phyloP scores from a whole-genome alignment of 495 filamentous ascomycete genomes.

The Wilcoxina mikolae region DNA sequence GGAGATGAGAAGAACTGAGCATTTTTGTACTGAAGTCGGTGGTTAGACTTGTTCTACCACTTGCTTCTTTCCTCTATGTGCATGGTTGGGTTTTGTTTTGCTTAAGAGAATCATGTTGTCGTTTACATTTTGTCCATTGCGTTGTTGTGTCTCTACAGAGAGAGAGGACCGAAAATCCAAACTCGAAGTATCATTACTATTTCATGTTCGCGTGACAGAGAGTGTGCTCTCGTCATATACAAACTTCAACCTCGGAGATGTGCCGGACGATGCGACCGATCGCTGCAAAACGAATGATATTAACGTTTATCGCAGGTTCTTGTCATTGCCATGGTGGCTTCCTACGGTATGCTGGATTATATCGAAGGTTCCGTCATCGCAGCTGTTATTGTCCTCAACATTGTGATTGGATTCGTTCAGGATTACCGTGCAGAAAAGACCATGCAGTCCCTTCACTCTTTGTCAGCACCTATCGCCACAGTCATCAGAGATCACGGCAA shows the following conservation, averaged over 20 bases:
- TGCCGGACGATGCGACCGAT: neutral
- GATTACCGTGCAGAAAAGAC: slow-evolving; percentile 62
- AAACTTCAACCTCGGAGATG: neutral
- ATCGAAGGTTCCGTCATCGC: slow-evolving; percentile 64
- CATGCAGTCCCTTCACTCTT: slow-evolving; percentile 50
- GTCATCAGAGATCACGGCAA: slow-evolving; percentile 47
- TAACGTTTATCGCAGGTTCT: slow-evolving; percentile 40
- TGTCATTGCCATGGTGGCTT: slow-evolving; percentile 59
- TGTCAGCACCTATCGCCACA: slow-evolving; percentile 53
- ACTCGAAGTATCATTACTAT: slow-evolving; percentile 16
- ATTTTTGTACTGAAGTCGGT: neutral
- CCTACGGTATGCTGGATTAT: slow-evolving; percentile 57
- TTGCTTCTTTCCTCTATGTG: neutral
- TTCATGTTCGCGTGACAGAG: slow-evolving; percentile 8
- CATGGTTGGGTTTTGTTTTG: too few species aligned
- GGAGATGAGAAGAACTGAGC: neutral
- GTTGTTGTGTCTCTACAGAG: slow-evolving; percentile 14
- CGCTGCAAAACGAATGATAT: neutral
- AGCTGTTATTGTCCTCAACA: slow-evolving; percentile 58
- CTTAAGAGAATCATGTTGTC: too few species aligned
- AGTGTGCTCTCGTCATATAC: slow-evolving; percentile 20
- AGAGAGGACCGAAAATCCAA: slow-evolving; percentile 28
- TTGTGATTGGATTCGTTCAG: slow-evolving; percentile 56
- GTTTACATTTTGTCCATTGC: too few species aligned
- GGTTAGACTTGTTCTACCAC: neutral